A percentile compares a stretch with the other conserved stretches of the same genome.
These are phyloP conservation scores for Vachellia pachyceras DNA, from an alignment of 306 rosid genomes.

Conservation along the genomic window DNA sequence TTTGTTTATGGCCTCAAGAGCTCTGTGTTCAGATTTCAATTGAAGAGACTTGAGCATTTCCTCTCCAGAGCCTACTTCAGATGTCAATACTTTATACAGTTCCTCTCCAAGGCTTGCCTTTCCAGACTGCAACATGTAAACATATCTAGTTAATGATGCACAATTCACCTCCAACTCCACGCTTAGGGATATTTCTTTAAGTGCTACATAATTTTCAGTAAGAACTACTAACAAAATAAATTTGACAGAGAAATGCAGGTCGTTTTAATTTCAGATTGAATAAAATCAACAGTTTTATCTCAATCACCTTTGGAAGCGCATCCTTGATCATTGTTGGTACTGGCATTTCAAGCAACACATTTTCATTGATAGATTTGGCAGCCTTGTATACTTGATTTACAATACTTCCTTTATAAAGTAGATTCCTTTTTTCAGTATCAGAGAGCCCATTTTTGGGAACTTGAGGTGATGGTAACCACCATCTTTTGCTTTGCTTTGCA, in stretches of 20 bases:
- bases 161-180: neutral
- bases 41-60: conserved; percentile 65
- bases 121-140: conserved; percentile 67
- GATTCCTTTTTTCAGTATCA: conserved; percentile 57
- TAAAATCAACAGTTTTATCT: conserved; percentile 30
- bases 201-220: neutral
- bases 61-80: conserved; percentile 61
- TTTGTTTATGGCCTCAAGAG: conserved; percentile 73
- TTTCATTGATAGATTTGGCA: conserved; percentile 81
- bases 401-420: conserved; percentile 71
- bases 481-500: conserved; percentile 60
- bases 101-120: conserved; percentile 78
- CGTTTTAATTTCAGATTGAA: conserved; percentile 26
- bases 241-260: neutral
- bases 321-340: conserved; percentile 68
- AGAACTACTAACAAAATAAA: neutral
- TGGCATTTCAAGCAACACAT: conserved; percentile 83
- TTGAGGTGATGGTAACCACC: conserved; percentile 95
- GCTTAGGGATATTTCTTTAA: neutral
- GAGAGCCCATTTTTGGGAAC: conserved; percentile 84
- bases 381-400: conserved; percentile 92
- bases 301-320: conserved; percentile 78
- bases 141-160: conserved; percentile 22
- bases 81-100: conserved; percentile 60
- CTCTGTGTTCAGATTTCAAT: conserved; percentile 69